phyloP scores from a whole-genome alignment of 2,329 filamentous ascomycete species.

The Claviceps digitariae region DNA sequence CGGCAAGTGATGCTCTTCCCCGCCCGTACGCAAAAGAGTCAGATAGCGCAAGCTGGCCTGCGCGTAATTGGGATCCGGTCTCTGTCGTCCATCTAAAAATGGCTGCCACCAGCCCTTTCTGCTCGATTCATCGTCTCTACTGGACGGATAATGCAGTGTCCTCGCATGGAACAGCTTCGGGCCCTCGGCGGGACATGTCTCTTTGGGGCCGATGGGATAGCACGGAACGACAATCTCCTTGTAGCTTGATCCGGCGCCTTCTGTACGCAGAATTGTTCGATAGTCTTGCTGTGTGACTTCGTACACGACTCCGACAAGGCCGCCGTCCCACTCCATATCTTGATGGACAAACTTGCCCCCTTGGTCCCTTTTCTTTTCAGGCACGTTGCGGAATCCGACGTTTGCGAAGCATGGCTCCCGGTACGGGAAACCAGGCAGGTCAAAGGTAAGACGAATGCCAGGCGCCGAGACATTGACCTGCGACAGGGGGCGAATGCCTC shows the following conservation, averaged over 20 bases:
- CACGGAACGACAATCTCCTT: conserved; percentile 71
- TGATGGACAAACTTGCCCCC: conserved; percentile 3
- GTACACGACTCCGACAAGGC: conserved; percentile 86
- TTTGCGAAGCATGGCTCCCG: conserved; percentile 87
- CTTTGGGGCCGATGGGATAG: conserved; percentile 47
- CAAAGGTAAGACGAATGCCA: conserved; percentile 64
- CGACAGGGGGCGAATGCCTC: conserved; percentile 70
- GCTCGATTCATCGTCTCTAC: conserved; percentile 17
- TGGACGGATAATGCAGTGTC: conserved; percentile 52
- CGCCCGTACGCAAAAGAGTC: conserved; percentile 65
- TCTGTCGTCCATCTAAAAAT: conserved; percentile 30
- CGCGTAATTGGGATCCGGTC: conserved; percentile 57
- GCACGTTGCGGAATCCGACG: conserved; percentile 46
- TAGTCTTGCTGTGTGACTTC: conserved; percentile 80
- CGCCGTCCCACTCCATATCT: conserved; percentile 51
- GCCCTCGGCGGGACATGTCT: conserved; percentile 45
- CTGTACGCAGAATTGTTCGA: conserved; percentile 73
- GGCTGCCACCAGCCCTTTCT: conserved; percentile 31
- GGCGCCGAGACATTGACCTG: conserved; percentile 74
- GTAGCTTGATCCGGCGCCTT: conserved; percentile 79
- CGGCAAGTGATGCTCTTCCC: conserved; percentile 67
- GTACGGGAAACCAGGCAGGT: conserved; percentile 77
- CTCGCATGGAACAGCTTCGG: conserved; percentile 64
- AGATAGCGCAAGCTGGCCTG: conserved; percentile 78
- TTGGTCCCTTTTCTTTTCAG: conserved; percentile 22